A percentile compares a stretch with the other conserved stretches of the same genome.
Evolutionary conservation across 768 basidiomycete species (phyloP).

Genomic region (Leccinum uliginosum): DNA sequence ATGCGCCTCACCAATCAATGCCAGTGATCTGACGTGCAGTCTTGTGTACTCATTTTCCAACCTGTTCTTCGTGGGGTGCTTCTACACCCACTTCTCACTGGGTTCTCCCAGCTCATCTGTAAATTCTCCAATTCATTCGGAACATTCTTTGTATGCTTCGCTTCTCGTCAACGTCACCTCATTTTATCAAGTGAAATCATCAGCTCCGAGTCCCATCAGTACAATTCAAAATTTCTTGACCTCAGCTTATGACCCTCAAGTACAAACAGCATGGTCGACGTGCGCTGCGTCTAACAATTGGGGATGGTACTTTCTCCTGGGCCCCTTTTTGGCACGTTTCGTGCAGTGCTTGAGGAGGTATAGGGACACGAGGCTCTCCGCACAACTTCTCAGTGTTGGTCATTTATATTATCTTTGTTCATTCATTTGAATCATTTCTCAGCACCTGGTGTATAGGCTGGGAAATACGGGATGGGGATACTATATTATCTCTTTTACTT

Average conservation of each 20-base stretch:
- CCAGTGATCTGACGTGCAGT: constrained; percentile 80
- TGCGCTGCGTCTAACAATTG: constrained; percentile 47
- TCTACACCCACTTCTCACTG: constrained; percentile 42
- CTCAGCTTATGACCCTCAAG: constrained; percentile 24
- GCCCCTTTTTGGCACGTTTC: constrained; percentile 72
- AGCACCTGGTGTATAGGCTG: constrained; percentile 49
- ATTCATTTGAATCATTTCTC: not conserved
- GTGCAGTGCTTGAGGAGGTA: constrained; percentile 88
- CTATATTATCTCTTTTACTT: constrained; percentile 64
- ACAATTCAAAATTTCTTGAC: not conserved
- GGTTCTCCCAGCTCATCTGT: not conserved
- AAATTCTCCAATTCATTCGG: not conserved
- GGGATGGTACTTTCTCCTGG: constrained; percentile 57
- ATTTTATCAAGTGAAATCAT: not conserved
- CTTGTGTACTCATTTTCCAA: constrained; percentile 71
- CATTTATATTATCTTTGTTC: not conserved
- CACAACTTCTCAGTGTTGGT: constrained; percentile 85
- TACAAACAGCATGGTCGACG: constrained; percentile 43
- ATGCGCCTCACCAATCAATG: constrained; percentile 5
- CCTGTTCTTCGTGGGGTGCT: constrained; percentile 70
- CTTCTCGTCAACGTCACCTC: not conserved
- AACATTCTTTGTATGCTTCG: not conserved
- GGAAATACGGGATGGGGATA: constrained; percentile 76
- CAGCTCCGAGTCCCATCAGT: not conserved
- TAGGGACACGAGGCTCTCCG: constrained; percentile 62